These are phyloP conservation scores for Cubamyces lactineus DNA, from an alignment of 768 basidiomycete species.

Conservation along the genomic window DNA sequence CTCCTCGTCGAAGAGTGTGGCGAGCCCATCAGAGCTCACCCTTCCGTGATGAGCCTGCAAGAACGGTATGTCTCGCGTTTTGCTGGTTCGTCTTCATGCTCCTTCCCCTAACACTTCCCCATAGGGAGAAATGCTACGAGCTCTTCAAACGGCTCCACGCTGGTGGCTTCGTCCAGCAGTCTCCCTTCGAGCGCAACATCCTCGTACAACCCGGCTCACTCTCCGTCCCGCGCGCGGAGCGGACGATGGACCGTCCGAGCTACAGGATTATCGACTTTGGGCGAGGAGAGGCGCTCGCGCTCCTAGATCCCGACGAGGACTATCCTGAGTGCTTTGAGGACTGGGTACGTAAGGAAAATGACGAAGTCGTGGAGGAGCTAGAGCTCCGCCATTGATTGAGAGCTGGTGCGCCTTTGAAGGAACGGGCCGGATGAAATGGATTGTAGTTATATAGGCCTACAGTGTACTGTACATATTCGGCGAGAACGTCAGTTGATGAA, in stretches of 20 bases:
- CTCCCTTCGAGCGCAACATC: slow-evolving; percentile 45
- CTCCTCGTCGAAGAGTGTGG: slow-evolving; percentile 54
- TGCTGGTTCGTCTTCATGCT: neutral
- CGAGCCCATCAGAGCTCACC: slow-evolving; percentile 29
- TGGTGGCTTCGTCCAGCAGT: slow-evolving; percentile 44
- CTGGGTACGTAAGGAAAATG: neutral
- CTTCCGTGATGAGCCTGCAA: slow-evolving; percentile 20
- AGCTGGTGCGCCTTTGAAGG: no score
- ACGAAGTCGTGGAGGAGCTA: neutral
- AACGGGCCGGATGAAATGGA: no score
- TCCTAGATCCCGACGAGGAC: neutral
- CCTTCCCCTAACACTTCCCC: neutral
- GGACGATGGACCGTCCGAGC: slow-evolving; percentile 36
- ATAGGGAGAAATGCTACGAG: slow-evolving; percentile 30
- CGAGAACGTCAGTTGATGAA: no score
- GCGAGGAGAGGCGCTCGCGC: slow-evolving; percentile 28
- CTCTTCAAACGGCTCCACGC: slow-evolving; percentile 45
- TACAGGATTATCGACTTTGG: slow-evolving; percentile 60
- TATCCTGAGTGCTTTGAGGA: neutral
- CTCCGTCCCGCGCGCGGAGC: slow-evolving; percentile 33
- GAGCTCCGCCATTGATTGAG: neutral
- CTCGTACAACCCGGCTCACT: slow-evolving; percentile 47
- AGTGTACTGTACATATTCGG: no score
- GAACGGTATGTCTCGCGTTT: slow-evolving; percentile 14
- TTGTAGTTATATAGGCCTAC: no score